A percentile compares a stretch with the other conserved stretches of the same genome.
phyloP scores from a whole-genome alignment of 371 early-diverging fungal genomes.

The Conidiobolus incongruus region DNA sequence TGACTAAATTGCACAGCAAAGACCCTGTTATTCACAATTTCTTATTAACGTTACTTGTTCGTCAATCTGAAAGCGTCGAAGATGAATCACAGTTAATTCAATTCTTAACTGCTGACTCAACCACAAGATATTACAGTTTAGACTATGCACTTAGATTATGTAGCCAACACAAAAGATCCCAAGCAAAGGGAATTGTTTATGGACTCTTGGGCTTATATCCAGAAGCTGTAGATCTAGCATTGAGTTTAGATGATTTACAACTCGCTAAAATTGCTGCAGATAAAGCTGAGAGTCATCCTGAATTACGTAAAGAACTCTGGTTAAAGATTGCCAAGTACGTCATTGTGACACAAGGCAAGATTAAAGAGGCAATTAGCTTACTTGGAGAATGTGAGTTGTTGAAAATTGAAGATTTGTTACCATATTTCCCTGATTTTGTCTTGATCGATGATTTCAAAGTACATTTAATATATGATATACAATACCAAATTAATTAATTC shows the following conservation, averaged over 20 bases:
- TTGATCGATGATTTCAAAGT: slow-evolving; percentile 85
- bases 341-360: slow-evolving; percentile 53
- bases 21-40: slow-evolving; percentile 82
- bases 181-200: slow-evolving; percentile 64
- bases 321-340: slow-evolving; percentile 76
- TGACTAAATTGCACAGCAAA: slow-evolving; percentile 39
- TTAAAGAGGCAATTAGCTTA: slow-evolving; percentile 69
- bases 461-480: neutral
- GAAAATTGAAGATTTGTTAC: slow-evolving; percentile 84
- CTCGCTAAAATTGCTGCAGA: slow-evolving; percentile 75
- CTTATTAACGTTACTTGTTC: slow-evolving; percentile 58
- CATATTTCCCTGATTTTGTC: slow-evolving; percentile 86
- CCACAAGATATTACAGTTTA: slow-evolving; percentile 54
- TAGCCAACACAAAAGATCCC: slow-evolving; percentile 37
- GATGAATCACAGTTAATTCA: slow-evolving; percentile 25
- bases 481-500: neutral
- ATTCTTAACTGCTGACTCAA: slow-evolving; percentile 49
- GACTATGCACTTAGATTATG: slow-evolving; percentile 77
- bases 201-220: slow-evolving; percentile 60
- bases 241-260: slow-evolving; percentile 65
- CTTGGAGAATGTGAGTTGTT: slow-evolving; percentile 54
- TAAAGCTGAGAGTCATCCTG: slow-evolving; percentile 64
- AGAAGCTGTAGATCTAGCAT: slow-evolving; percentile 65
- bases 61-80: slow-evolving; percentile 39
- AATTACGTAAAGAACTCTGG: slow-evolving; percentile 71